Evolutionary conservation across 2,329 filamentous ascomycete genomes (phyloP), one percentile per base, ranked within the genome.

Genomic region (Cryphonectria naterciae): DNA sequence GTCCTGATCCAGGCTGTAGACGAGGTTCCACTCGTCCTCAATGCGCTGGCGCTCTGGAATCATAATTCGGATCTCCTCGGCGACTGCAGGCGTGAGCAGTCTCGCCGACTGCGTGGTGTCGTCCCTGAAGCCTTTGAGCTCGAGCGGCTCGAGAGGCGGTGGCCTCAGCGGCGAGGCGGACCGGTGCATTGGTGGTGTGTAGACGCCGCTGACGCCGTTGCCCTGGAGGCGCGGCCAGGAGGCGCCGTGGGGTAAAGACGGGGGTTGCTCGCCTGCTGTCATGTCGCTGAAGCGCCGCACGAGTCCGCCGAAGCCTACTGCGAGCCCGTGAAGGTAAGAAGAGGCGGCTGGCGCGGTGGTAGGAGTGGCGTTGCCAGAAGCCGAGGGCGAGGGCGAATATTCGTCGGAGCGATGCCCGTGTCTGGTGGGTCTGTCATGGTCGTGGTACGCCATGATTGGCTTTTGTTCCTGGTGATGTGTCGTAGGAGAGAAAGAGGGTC

Each of bases 41-140:
- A 99, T 89, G 80, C 97, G 93, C 72, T 98, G 83, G 65, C 96
- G 87, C 74, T 97, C 90, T 0, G 96, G 96, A 32, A 98, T 85
- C 77, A 98, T 90, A 54, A 97, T 88, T 64, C 96, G 88, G 70
- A 98, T 97, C 83, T 98, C 96, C 82, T 98, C 96, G 2, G 95
- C 96, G 41, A 98, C 84, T 15, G 90, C 87, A 65, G 85, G 84
- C 25, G 87, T 91, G 69, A 99, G 85, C 68, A 98, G 84, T 74
- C 89, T 87, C 63, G 89, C 90, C 49, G 85, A 86, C 25, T 82
- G 76, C 25, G 85, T 82, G 4, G 91, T 94, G 76, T 85, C 86
- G 1, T 84, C 82, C 71, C 85, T 84, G 80, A 91, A 93, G 52
- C 92, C 92, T 32, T 84, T 81, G 49, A 98, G 86, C 5, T 86